Evolutionary conservation across 768 basidiomycete species (phyloP).

Genomic region (Trametes cinnabarina): DNA sequence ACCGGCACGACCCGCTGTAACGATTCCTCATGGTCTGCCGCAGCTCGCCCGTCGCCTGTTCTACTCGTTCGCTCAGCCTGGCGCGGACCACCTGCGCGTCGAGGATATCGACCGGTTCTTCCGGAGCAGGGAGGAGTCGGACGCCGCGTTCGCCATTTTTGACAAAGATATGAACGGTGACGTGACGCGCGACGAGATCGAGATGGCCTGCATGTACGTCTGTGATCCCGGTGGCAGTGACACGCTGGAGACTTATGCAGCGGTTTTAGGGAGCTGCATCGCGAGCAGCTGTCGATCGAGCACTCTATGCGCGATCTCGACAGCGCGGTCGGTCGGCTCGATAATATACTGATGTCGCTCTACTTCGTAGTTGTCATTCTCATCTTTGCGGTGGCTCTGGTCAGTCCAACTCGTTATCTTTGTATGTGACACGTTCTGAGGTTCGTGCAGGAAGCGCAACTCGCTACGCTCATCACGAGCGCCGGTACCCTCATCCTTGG

Average conservation of each 20-base stretch:
- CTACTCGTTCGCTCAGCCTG: conserved; percentile 74
- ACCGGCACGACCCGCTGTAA: too few relatives aligned
- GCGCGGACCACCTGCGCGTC: conserved; percentile 55
- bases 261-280: conserved; percentile 65
- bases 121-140: conserved; percentile 60
- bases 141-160: conserved; percentile 64
- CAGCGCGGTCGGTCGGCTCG: conserved; percentile 81
- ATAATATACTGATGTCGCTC: conserved; percentile 82
- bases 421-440: not conserved
- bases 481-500: conserved; percentile 63
- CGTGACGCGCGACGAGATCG: conserved; percentile 67
- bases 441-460: conserved; percentile 58
- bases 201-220: conserved; percentile 67
- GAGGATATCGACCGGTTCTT: conserved; percentile 75
- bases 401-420: conserved; percentile 32
- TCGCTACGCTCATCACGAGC: conserved; percentile 71
- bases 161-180: conserved; percentile 76
- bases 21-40: too few relatives aligned
- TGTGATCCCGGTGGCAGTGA: not conserved
- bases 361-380: conserved; percentile 69
- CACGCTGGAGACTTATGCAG: not conserved
- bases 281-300: conserved; percentile 81
- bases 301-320: conserved; percentile 88
- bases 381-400: conserved; percentile 82
- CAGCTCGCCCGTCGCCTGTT: conserved; percentile 83